Conservation (phyloP, 306 rosid species). For the Oxytropis ochrocephala region DNA sequence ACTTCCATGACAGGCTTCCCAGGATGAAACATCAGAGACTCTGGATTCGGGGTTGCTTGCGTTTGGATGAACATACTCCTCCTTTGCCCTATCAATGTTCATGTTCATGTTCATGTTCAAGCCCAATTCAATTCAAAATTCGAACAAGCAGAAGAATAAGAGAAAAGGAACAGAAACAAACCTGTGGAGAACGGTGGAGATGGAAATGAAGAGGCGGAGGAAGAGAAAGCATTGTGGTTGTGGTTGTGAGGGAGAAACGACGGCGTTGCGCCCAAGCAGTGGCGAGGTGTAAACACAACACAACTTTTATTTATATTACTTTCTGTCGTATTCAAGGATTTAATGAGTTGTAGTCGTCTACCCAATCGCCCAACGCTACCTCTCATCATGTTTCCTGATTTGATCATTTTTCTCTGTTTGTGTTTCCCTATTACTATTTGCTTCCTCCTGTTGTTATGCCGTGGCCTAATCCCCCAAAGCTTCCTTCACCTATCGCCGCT, state of each 20-base stretch:
- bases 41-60: constrained; percentile 29
- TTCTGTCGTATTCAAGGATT: neutral
- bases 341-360: neutral
- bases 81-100: constrained; percentile 3
- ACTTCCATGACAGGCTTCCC: constrained; percentile 62
- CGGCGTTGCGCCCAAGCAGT: constrained; percentile 17
- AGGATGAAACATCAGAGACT: constrained; percentile 30
- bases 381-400: constrained; percentile 23
- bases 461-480: too few relatives aligned
- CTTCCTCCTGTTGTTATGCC: neutral
- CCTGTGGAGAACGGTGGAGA: neutral
- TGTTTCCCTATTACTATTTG: neutral
- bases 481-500: neutral
- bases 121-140: neutral
- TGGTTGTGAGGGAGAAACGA: constrained; percentile 21
- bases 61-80: constrained; percentile 30
- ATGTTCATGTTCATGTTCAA: neutral
- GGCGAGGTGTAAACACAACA: constrained; percentile 13
- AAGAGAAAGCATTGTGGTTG: constrained; percentile 10
- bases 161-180: constrained; percentile 1
- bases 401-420: neutral
- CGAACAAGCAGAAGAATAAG: neutral
- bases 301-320: neutral
- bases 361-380: constrained; percentile 32
- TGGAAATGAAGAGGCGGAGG: neutral